Percentiles rank a stretch among this genome's conserved stretches.
phyloP scores from a whole-genome alignment of 345 rosid genomes.

The Lumnitzera racemosa region DNA sequence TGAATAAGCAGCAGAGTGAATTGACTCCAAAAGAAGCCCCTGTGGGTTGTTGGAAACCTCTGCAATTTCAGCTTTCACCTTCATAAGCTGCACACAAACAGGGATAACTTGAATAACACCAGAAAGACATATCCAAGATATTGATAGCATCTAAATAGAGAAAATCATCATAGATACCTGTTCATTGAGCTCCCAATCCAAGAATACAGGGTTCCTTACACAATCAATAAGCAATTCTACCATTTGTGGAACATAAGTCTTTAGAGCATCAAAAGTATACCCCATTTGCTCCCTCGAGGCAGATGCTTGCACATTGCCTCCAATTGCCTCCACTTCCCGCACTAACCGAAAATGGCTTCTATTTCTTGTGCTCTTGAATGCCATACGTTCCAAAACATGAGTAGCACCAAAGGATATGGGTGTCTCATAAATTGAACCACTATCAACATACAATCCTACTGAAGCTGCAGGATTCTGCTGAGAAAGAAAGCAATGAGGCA shows the following conservation, averaged over 20 bases:
- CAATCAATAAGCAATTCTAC: constrained; percentile 79
- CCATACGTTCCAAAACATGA: constrained; percentile 85
- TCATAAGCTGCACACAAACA: constrained; percentile 47
- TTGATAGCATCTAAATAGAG: background rate
- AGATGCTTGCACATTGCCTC: constrained; percentile 65
- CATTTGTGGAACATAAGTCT: constrained; percentile 85
- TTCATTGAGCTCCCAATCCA: constrained; percentile 90
- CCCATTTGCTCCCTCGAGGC: constrained; percentile 81
- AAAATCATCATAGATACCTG: constrained; percentile 31
- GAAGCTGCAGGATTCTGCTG: constrained; percentile 67
- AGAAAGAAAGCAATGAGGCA: constrained; percentile 10
- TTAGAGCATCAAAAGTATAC: constrained; percentile 85
- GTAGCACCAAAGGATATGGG: constrained; percentile 60
- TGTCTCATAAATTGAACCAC: constrained; percentile 73
- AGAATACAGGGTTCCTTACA: constrained; percentile 85
- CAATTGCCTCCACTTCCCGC: constrained; percentile 85
- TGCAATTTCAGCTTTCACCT: constrained; percentile 56
- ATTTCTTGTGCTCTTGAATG: constrained; percentile 76
- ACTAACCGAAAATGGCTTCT: constrained; percentile 72
- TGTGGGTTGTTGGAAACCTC: constrained; percentile 69
- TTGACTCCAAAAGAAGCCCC: constrained; percentile 68
- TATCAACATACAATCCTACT: constrained; percentile 61
- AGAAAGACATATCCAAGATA: too few relatives aligned
- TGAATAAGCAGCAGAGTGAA: constrained; percentile 76
- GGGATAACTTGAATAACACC: background rate